A percentile compares a stretch with the other conserved stretches of the same genome.
Evolutionary conservation across 345 rosid genomes (phyloP).

Genomic region (Sonneratia caseolaris): DNA sequence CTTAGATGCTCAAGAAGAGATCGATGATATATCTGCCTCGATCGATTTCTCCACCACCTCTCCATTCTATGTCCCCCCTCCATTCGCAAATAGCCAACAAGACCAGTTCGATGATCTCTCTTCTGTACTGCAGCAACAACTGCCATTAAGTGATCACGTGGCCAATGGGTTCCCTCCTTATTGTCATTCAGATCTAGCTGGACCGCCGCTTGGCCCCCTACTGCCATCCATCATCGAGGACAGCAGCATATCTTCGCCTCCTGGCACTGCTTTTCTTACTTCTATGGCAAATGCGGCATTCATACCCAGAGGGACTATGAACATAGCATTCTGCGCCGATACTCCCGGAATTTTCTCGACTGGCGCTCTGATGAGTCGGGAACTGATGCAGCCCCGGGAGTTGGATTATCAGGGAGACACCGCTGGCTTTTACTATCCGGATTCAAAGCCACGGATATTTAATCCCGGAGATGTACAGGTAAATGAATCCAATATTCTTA

Average conservation of each 20-base stretch:
- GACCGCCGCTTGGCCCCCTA: constrained; percentile 14
- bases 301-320: constrained; percentile 33
- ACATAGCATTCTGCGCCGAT: constrained; percentile 38
- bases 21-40: constrained; percentile 69
- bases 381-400: constrained; percentile 35
- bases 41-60: constrained; percentile 82
- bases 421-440: constrained; percentile 49
- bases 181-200: no score
- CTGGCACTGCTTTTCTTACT: constrained; percentile 46
- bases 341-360: constrained; percentile 30
- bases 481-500: constrained; percentile 1
- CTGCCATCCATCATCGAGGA: constrained; percentile 42
- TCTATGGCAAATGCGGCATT: constrained; percentile 21
- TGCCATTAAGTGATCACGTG: constrained; percentile 7
- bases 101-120: constrained; percentile 31
- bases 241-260: constrained; percentile 58
- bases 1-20: constrained; percentile 29
- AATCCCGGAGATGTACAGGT: constrained; percentile 75
- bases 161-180: constrained; percentile 16
- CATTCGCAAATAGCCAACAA: constrained; percentile 28
- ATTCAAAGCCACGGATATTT: constrained; percentile 38
- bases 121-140: constrained; percentile 14
- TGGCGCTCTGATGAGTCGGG: constrained; percentile 31
- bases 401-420: constrained; percentile 58
- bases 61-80: constrained; percentile 37